Conservation (phyloP, 2,329 filamentous ascomycete genomes). For the Gaeumannomyces sp. region DNA sequence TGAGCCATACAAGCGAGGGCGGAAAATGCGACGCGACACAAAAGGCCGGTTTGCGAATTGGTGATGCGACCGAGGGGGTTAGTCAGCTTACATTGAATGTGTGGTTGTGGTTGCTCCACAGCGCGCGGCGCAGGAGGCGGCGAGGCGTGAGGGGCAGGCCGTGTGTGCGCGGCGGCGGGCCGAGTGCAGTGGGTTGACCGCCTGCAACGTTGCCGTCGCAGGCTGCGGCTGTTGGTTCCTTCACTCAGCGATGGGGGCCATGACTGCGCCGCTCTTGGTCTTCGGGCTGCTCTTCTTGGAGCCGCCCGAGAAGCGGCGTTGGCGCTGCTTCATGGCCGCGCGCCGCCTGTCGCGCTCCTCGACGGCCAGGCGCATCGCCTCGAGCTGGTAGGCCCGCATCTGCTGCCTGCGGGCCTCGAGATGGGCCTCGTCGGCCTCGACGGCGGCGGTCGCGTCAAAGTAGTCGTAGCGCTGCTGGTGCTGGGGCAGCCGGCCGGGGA, state of each 20-base stretch:
- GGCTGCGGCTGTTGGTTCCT: neutral
- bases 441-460: constrained; percentile 14
- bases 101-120: constrained; percentile 1
- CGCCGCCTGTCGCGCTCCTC: constrained; percentile 49
- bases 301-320: constrained; percentile 26
- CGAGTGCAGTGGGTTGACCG: neutral
- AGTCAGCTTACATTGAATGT: constrained; percentile 8
- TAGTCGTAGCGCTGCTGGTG: constrained; percentile 14
- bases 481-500: constrained; percentile 22
- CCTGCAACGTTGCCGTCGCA: neutral
- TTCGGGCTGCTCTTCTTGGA: constrained; percentile 44
- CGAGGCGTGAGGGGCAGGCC: no score
- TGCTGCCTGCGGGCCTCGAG: constrained; percentile 45
- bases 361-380: constrained; percentile 44
- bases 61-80: neutral
- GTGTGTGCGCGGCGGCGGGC: neutral
- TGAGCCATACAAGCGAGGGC: no score
- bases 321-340: constrained; percentile 32
- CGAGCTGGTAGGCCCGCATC: constrained; percentile 42
- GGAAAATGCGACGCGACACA: no score
- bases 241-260: constrained; percentile 49
- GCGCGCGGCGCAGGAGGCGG: neutral
- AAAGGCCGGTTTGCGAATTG: neutral
- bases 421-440: constrained; percentile 38
- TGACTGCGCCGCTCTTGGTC: constrained; percentile 35